Evolutionary conservation across 2,329 filamentous ascomycete genomes (phyloP).

Genomic region (Trichoderma sp.): DNA sequence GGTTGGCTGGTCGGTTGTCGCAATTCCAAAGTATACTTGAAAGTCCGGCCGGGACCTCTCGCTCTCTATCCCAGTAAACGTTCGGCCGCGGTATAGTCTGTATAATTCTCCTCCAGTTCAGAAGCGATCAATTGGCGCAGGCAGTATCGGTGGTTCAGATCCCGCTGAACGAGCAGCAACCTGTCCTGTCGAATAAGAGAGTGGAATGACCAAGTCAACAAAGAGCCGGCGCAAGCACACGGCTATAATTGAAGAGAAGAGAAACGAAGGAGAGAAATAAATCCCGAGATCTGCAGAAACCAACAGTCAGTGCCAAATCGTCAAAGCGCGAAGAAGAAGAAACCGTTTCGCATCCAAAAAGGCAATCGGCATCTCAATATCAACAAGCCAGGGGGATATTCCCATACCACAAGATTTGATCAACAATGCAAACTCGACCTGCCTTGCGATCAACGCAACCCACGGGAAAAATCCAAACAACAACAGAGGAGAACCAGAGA

Average conservation of each 20-base stretch:
- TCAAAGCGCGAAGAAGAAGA: background rate
- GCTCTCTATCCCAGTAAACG: background rate
- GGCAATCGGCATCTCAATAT: background rate
- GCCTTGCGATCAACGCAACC: slow-evolving; percentile 11
- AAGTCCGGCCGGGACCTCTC: background rate
- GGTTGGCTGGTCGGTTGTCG: background rate
- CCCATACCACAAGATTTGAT: slow-evolving; percentile 8
- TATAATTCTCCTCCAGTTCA: background rate
- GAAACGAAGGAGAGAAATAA: background rate
- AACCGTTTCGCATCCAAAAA: background rate
- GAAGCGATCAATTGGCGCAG: background rate
- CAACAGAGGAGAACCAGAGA: slow-evolving; percentile 22
- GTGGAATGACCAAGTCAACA: background rate
- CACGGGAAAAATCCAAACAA: slow-evolving; percentile 29
- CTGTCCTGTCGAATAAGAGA: background rate
- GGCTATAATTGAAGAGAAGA: background rate
- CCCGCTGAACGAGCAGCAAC: slow-evolving; percentile 47
- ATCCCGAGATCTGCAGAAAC: slow-evolving; percentile 1
- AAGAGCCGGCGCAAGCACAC: slow-evolving; percentile 4
- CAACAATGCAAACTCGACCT: slow-evolving; percentile 9
- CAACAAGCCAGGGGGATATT: slow-evolving; percentile 5
- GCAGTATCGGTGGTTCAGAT: slow-evolving; percentile 43
- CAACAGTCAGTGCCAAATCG: background rate
- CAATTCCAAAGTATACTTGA: background rate
- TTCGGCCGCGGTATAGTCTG: background rate